Conservation (phyloP, 1,284 basidiomycete species). For the Ganoderma leucocontextum region DNA sequence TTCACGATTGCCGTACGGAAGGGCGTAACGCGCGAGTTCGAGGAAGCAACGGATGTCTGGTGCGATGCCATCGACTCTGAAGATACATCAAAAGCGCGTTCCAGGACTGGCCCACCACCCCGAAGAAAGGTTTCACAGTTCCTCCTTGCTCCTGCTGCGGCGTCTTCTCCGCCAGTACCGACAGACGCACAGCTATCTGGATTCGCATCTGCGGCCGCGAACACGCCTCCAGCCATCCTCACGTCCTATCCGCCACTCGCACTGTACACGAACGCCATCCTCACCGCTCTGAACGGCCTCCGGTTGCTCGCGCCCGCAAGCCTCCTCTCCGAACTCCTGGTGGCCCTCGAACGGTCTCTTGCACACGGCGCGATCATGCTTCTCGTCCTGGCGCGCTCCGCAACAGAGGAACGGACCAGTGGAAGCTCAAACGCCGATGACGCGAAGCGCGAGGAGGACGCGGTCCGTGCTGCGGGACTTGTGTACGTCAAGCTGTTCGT, state of each 20-base stretch:
- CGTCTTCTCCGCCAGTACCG: constrained; percentile 39
- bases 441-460: constrained; percentile 49
- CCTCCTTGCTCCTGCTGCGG: constrained; percentile 31
- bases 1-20: constrained; percentile 67
- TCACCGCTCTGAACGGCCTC: constrained; percentile 82
- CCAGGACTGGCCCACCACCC: constrained; percentile 15
- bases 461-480: constrained; percentile 60
- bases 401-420: constrained; percentile 29
- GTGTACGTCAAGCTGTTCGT: constrained; percentile 69
- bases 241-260: constrained; percentile 84
- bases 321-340: constrained; percentile 55
- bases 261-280: constrained; percentile 75
- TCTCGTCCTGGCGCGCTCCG: constrained; percentile 35
- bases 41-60: constrained; percentile 41
- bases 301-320: constrained; percentile 80
- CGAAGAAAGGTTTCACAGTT: constrained; percentile 34
- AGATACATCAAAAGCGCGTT: constrained; percentile 24
- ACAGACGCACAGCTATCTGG: constrained; percentile 35
- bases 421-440: constrained; percentile 42
- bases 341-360: constrained; percentile 61
- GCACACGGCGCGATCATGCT: constrained; percentile 50
- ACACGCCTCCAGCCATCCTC: constrained; percentile 74
- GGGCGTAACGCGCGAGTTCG: constrained; percentile 52
- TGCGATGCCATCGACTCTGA: constrained; percentile 24
- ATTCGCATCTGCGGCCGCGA: constrained; percentile 42